phyloP scores from a whole-genome alignment of 495 filamentous ascomycete species.

The Aspergillus nanangensis region DNA sequence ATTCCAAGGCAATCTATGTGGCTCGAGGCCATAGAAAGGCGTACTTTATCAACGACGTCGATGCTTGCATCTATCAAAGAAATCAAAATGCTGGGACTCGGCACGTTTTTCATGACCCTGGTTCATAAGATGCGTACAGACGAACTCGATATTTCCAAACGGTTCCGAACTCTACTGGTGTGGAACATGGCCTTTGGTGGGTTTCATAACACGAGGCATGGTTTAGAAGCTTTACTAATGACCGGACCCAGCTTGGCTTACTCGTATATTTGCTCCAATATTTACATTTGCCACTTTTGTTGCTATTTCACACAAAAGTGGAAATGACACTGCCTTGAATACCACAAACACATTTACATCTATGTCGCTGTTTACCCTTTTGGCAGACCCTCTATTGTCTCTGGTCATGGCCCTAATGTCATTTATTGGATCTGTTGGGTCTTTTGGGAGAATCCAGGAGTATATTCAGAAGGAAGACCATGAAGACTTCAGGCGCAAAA shows the following conservation, averaged over 20 bases:
- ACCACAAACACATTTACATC: conserved; percentile 54
- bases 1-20: conserved; percentile 30
- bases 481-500: conserved; percentile 23
- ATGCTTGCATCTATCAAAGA: conserved; percentile 52
- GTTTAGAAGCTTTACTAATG: not conserved
- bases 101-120: conserved; percentile 26
- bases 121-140: conserved; percentile 50
- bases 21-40: conserved; percentile 49
- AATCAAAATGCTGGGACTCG: conserved; percentile 60
- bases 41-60: conserved; percentile 44
- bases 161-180: conserved; percentile 50
- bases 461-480: conserved; percentile 48
- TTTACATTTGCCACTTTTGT: conserved; percentile 49
- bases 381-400: conserved; percentile 49
- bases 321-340: conserved; percentile 41
- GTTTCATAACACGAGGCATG: not conserved
- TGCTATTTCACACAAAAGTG: conserved; percentile 42
- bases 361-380: conserved; percentile 55
- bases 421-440: conserved; percentile 51
- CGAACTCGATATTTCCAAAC: conserved; percentile 53
- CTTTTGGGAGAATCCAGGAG: conserved; percentile 54
- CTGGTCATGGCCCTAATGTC: conserved; percentile 54
- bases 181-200: conserved; percentile 49
- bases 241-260: conserved; percentile 35
- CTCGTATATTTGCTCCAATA: conserved; percentile 48